Evolutionary conservation across 2,329 filamentous ascomycete genomes (phyloP), one percentile per base, ranked within the genome.

Genomic region (Rutstroemia sydowiana): DNA sequence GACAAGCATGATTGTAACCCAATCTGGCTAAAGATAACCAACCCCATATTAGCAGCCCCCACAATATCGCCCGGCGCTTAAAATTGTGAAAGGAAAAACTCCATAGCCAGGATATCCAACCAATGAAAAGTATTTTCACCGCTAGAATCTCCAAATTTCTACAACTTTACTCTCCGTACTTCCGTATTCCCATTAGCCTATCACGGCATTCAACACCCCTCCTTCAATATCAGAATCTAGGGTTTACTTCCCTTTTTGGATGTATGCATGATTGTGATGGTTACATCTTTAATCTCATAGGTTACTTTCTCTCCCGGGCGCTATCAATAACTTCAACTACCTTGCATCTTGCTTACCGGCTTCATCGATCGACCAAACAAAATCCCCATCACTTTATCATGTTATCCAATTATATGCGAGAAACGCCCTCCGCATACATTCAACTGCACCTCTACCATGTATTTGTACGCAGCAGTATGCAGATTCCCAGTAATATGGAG

Each of bases 251-350:
- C 37, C 30, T 42, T 32, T 32, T 20, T 3, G 20, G 20, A 31
- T 26, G 36, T 34, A 5, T 44, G 30, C 37, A 42, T 42, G 3
- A n/a, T n/a, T 9, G 3, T 5, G 13, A 20, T 26, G 2, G 26
- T 20, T n/a, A 3, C 16, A 3, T 1, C 3, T 31, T 14, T 18
- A 1, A 13, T 5, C 5, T 37, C 21, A 51, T 51, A 45, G 48
- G 48, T 39, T 41, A 45, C n/a, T 37, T 7, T 21, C 30, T 45
- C 13, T 45, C 14, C 30, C 16, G 41, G 41, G 32, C 48, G 48
- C 30, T 30, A 45, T 45, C 23, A 39, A 43, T 36, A 42, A 40
- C 36, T 31, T 28, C 16, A 34, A 28, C 10, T 14, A 37, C n/a
- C n/a, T 13, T 37, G 34, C 34, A 37, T 37, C n/a, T 18, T 13